Evolutionary conservation across 2,329 filamentous ascomycete species (phyloP).

Genomic region (Cladosporium sp.): DNA sequence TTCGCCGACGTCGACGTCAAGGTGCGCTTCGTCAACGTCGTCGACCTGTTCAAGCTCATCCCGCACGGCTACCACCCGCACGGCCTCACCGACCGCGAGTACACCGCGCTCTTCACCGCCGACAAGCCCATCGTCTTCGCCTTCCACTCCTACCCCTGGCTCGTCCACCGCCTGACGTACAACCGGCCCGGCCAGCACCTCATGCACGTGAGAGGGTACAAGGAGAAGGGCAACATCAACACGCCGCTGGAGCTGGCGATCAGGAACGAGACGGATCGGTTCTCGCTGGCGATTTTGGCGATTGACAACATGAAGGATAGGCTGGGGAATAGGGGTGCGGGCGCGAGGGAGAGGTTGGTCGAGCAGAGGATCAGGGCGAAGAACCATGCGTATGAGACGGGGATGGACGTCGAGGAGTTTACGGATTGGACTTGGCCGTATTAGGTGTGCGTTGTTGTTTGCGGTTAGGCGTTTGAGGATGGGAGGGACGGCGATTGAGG

Average conservation of each 20-base stretch:
- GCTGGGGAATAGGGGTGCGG: constrained; percentile 57
- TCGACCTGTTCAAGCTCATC: constrained; percentile 76
- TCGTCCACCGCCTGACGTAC: constrained; percentile 71
- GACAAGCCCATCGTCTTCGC: constrained; percentile 73
- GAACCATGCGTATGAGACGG: constrained; percentile 61
- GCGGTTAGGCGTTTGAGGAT: too few relatives aligned
- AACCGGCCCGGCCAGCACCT: constrained; percentile 63
- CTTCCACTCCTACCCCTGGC: constrained; percentile 78
- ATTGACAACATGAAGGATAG: constrained; percentile 59
- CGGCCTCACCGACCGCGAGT: constrained; percentile 61
- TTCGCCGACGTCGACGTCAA: constrained; percentile 61
- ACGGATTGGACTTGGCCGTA: constrained; percentile 62
- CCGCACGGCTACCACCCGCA: constrained; percentile 65
- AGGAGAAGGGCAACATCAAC: constrained; percentile 79
- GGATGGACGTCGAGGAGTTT: constrained; percentile 61
- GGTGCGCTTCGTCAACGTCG: constrained; percentile 72
- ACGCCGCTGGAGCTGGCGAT: constrained; percentile 74
- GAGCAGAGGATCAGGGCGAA: constrained; percentile 59
- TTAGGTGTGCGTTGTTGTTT: constrained; percentile 11
- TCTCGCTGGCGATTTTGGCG: constrained; percentile 69
- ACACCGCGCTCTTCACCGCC: constrained; percentile 63
- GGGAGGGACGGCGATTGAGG: too few relatives aligned
- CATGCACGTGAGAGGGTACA: constrained; percentile 71
- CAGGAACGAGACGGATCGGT: constrained; percentile 70
- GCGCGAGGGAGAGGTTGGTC: constrained; percentile 57